A percentile compares a stretch with the other conserved stretches of the same genome.
Evolutionary conservation across 495 filamentous ascomycete genomes (phyloP).

Genomic region (Neurospora africana): DNA sequence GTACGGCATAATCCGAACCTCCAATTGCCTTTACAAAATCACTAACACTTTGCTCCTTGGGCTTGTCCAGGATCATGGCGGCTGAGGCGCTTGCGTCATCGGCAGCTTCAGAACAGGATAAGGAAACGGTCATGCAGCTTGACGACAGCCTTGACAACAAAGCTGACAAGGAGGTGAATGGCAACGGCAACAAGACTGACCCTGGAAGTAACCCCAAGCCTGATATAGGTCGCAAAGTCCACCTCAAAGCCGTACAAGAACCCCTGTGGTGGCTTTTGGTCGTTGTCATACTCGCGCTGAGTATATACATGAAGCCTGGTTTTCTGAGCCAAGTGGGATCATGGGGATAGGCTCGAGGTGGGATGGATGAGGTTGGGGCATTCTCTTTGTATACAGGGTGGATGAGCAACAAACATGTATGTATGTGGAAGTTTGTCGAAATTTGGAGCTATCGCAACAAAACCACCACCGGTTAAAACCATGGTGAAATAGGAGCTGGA

Average conservation of each 20-base stretch:
- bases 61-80: not conserved
- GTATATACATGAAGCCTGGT: not conserved
- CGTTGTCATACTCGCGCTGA: not conserved
- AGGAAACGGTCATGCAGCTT: not conserved
- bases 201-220: not conserved
- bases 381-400: not conserved
- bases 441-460: too few relatives aligned
- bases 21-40: not conserved
- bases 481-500: too few relatives aligned
- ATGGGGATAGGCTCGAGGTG: accelerated
- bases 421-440: too few relatives aligned
- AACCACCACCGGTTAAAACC: too few relatives aligned
- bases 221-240: not conserved
- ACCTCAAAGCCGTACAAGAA: not conserved
- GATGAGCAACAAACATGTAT: not conserved
- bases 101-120: not conserved
- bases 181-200: not conserved
- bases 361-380: not conserved
- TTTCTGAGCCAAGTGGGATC: not conserved
- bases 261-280: not conserved
- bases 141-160: not conserved
- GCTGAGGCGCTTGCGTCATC: not conserved
- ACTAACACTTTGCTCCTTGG: not conserved
- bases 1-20: not conserved
- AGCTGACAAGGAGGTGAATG: not conserved